Evolutionary conservation across 345 rosid species (phyloP).

Genomic region (Euclidium syriacum): DNA sequence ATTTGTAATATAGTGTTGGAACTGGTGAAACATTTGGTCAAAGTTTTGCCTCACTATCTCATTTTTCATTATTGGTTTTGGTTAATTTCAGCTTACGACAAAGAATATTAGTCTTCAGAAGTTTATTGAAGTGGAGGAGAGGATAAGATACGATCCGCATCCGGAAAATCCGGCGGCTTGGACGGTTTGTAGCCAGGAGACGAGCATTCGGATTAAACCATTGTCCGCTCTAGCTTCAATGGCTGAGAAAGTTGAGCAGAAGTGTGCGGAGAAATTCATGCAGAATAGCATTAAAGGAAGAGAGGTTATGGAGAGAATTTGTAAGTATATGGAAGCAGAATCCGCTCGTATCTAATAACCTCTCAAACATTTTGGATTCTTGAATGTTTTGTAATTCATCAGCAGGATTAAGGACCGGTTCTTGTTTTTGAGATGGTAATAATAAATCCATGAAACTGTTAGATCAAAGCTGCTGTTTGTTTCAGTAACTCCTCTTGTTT

Average conservation of each 20-base stretch:
- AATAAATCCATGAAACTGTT: conserved; percentile 16
- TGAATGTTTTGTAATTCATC: conserved; percentile 16
- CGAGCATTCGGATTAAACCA: conserved; percentile 84
- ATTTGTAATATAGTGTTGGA: neutral
- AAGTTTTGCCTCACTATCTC: neutral
- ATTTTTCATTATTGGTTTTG: neutral
- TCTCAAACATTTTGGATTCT: neutral
- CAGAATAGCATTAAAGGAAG: conserved; percentile 89
- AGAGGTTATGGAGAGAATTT: conserved; percentile 96
- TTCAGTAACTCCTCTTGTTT: conserved; percentile 11
- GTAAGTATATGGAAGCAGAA: conserved; percentile 93
- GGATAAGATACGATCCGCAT: conserved; percentile 76
- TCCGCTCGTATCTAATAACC: conserved; percentile 43
- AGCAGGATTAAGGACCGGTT: neutral
- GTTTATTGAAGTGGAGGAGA: conserved; percentile 91
- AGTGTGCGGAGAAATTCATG: conserved; percentile 84
- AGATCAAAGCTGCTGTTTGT: neutral
- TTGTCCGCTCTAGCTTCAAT: conserved; percentile 87
- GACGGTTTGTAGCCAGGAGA: conserved; percentile 87
- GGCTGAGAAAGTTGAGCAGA: conserved; percentile 95
- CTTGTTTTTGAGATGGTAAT: conserved; percentile 11
- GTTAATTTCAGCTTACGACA: conserved; percentile 50
- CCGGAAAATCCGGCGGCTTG: conserved; percentile 73
- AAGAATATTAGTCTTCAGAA: conserved; percentile 83
- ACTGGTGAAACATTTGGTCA: neutral